Percentiles rank a stretch among this genome's conserved stretches.
Conservation (phyloP, 345 rosid species). For the Euphorbia peplus region DNA sequence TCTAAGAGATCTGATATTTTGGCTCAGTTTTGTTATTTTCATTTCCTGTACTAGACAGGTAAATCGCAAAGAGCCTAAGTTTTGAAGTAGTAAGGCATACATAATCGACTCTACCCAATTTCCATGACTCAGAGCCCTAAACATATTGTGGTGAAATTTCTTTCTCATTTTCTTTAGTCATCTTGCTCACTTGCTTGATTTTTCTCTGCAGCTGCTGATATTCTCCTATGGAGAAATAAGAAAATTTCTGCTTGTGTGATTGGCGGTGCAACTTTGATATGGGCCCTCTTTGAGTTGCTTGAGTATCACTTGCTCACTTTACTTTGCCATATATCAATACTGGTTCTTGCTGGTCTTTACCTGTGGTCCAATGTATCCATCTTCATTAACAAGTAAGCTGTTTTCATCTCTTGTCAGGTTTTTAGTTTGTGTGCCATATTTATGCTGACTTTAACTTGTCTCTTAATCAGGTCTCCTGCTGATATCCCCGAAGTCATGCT, state of each 20-base stretch:
- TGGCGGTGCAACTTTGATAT: constrained; percentile 22
- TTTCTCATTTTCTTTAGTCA: neutral
- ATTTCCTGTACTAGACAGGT: neutral
- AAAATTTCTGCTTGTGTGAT: constrained; percentile 24
- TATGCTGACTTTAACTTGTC: neutral
- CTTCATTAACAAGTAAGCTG: constrained; percentile 25
- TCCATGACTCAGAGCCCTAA: too few species aligned
- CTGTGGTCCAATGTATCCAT: constrained; percentile 29
- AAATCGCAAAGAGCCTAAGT: too few species aligned
- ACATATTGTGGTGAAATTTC: neutral
- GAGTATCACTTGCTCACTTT: constrained; percentile 27
- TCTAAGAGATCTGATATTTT: neutral
- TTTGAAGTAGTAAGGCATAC: neutral
- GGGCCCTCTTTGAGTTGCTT: constrained; percentile 31
- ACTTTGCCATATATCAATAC: constrained; percentile 20
- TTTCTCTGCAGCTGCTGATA: constrained; percentile 25
- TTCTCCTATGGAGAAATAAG: constrained; percentile 35
- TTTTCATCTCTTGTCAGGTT: neutral
- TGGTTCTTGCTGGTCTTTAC: constrained; percentile 19
- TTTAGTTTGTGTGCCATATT: neutral
- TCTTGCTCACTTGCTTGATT: neutral
- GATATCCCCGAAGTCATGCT: constrained; percentile 22
- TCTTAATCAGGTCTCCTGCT: constrained; percentile 23
- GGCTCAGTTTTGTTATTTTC: neutral
- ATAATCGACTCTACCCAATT: neutral